Base-by-base conservation (phyloP, 768 basidiomycete species). In the Tulasnella sp. region DNA sequence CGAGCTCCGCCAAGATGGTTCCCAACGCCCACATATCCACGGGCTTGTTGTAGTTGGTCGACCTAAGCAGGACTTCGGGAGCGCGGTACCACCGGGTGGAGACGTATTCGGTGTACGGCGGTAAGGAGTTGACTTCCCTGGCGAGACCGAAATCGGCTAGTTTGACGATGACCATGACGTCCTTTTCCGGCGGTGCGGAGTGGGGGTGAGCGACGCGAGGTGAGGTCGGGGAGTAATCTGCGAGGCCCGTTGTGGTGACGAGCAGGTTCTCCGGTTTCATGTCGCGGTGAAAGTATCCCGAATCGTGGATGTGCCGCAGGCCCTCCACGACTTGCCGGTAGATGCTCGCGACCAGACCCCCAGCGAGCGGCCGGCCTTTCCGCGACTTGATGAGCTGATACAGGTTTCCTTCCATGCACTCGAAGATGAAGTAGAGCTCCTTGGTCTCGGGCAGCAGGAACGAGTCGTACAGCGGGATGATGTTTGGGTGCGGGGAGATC, bases 21-120 rank as follows among this genome's bases (percentile, higher is more conserved):
- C 98, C 98, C 77, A 99, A 87, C 3, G 98, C 98, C 98, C 98
- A 99, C 94, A 99, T 96, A 83, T 99, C 98, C 36, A 99, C 97
- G 5, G 98, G 96, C 83, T 94, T 94, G 14, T 95, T 97, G 84
- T 99, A 99, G 85, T 98, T 94, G 79, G 92, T 90, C 83, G 94
- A 95, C 80, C 95, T 89, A 56, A 99, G 89, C 40, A 99, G 88
- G 24, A 99, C 96, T 85, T 99, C 98, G 21, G 98, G 98, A 0
- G 98, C 98, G 79, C 98, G 94, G 86, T 99, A 99, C 98, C 98
- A 99, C 56, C 98, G 89, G n/a, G 98, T 99, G 31, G 96, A 94
- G 52, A 99, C 98, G 84, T 99, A 99, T 87, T 99, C 98, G 38
- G 98, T 99, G 84, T 98, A 99, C 0, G 98, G 98, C 0, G 98